These are phyloP conservation scores for Diphasiastrum complanatum DNA, from an alignment of 83 land plant species.

Conservation along the genomic window DNA sequence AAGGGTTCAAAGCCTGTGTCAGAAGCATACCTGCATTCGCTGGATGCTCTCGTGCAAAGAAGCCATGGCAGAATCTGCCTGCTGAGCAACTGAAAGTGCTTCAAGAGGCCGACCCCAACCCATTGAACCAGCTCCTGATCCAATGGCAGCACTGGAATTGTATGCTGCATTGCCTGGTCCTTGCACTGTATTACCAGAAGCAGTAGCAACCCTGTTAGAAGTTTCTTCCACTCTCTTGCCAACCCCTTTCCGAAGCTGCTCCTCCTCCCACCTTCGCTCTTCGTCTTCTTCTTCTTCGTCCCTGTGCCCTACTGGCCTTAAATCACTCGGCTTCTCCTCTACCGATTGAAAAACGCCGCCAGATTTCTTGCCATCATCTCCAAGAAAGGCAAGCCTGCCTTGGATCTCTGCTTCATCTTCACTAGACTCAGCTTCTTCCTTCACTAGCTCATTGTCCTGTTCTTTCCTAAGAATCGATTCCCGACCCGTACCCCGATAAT, in stretches of 20 bases:
- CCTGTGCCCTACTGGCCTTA: constrained; percentile 6
- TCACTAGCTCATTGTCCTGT: constrained; percentile 13
- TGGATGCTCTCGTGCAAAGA: constrained; percentile 48
- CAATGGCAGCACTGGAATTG: too few species aligned
- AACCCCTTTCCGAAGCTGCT: constrained; percentile 84
- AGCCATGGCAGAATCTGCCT: constrained; percentile 58
- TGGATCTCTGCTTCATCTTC: constrained; percentile 64
- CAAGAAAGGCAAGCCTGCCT: constrained; percentile 62
- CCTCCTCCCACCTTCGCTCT: constrained; percentile 91
- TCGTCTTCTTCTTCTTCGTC: constrained; percentile 76
- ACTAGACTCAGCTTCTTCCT: constrained; percentile 47
- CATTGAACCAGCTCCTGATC: not conserved
- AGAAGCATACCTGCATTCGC: constrained; percentile 52
- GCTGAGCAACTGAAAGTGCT: constrained; percentile 56
- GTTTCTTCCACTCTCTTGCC: constrained; percentile 78
- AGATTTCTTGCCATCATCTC: constrained; percentile 31
- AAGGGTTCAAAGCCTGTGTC: too few species aligned
- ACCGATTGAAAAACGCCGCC: constrained; percentile 51
- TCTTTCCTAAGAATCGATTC: constrained; percentile 14
- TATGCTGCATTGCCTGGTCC: too few species aligned
- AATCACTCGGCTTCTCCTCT: constrained; percentile 24
- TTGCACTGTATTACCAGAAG: too few species aligned
- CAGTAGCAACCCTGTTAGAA: constrained; percentile 20
- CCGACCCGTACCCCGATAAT: constrained; percentile 26
- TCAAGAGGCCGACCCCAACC: constrained; percentile 27